Evolutionary conservation across 306 rosid species (phyloP).

Genomic region (Ziziphus jujuba): DNA sequence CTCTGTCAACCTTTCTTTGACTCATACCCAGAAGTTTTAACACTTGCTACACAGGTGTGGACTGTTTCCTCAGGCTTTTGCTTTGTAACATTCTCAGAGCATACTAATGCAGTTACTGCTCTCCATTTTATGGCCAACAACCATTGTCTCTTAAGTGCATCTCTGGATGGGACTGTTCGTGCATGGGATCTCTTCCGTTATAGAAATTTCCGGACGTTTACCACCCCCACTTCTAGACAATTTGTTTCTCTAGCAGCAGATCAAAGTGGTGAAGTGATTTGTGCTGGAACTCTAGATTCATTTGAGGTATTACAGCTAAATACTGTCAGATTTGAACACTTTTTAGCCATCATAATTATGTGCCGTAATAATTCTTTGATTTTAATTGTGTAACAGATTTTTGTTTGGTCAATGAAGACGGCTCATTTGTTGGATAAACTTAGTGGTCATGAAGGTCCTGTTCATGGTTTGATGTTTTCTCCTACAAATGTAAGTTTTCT

Average conservation of each 20-base stretch:
- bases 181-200: slow-evolving; percentile 95
- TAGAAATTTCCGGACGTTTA: slow-evolving; percentile 77
- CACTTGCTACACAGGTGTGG: slow-evolving; percentile 74
- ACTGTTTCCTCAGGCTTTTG: slow-evolving; percentile 81
- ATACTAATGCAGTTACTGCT: slow-evolving; percentile 83
- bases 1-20: not conserved
- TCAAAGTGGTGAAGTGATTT: slow-evolving; percentile 94
- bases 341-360: not conserved
- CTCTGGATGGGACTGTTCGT: slow-evolving; percentile 93
- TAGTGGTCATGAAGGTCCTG: slow-evolving; percentile 97
- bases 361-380: slow-evolving; percentile 1
- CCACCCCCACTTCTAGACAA: slow-evolving; percentile 75
- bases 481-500: slow-evolving; percentile 77
- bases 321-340: slow-evolving; percentile 16
- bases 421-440: slow-evolving; percentile 81
- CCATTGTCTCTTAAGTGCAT: slow-evolving; percentile 81
- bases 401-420: slow-evolving; percentile 93
- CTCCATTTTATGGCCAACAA: slow-evolving; percentile 82
- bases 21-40: slow-evolving; percentile 6
- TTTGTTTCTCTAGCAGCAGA: slow-evolving; percentile 88
- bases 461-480: slow-evolving; percentile 87
- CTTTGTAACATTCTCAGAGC: slow-evolving; percentile 89
- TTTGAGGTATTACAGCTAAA: slow-evolving; percentile 65
- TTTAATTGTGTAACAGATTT: slow-evolving; percentile 52
- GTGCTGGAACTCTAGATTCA: slow-evolving; percentile 93